These are phyloP conservation scores for Chaetomium sp. DNA, from an alignment of 2,329 filamentous ascomycete genomes.

Conservation along the genomic window DNA sequence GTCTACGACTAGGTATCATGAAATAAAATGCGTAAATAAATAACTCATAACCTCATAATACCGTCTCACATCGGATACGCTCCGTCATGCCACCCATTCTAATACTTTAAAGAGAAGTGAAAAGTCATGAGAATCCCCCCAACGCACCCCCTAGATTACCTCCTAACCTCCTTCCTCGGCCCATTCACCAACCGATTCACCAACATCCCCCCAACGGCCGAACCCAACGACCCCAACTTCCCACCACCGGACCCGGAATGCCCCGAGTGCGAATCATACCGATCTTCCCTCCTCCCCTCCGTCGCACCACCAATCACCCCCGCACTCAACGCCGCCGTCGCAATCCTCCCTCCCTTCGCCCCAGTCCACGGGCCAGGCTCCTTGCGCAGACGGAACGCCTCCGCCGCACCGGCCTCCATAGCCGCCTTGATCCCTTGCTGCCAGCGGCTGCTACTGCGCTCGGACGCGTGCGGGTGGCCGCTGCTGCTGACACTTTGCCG, in stretches of 20 bases:
- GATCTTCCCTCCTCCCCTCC: slow-evolving; percentile 11
- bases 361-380: slow-evolving; percentile 21
- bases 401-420: slow-evolving; percentile 21
- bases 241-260: slow-evolving; percentile 10
- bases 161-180: slow-evolving; percentile 18
- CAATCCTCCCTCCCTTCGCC: slow-evolving; percentile 17
- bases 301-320: slow-evolving; percentile 16
- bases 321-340: slow-evolving; percentile 21
- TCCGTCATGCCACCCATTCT: too few species aligned
- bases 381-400: slow-evolving; percentile 22
- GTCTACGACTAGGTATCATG: too few species aligned
- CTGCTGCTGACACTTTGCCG: neutral
- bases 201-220: slow-evolving; percentile 20
- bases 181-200: slow-evolving; percentile 25
- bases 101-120: neutral
- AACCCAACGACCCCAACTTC: slow-evolving; percentile 15
- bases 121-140: neutral
- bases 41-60: too few species aligned
- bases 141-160: neutral
- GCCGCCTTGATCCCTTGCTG: slow-evolving; percentile 14
- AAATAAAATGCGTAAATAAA: too few species aligned
- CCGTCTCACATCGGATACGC: too few species aligned
- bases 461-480: neutral
- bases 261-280: slow-evolving; percentile 7
- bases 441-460: slow-evolving; percentile 13